These are phyloP conservation scores for Amniculicola lignicola DNA, from an alignment of 495 filamentous ascomycete genomes.

Conservation along the genomic window DNA sequence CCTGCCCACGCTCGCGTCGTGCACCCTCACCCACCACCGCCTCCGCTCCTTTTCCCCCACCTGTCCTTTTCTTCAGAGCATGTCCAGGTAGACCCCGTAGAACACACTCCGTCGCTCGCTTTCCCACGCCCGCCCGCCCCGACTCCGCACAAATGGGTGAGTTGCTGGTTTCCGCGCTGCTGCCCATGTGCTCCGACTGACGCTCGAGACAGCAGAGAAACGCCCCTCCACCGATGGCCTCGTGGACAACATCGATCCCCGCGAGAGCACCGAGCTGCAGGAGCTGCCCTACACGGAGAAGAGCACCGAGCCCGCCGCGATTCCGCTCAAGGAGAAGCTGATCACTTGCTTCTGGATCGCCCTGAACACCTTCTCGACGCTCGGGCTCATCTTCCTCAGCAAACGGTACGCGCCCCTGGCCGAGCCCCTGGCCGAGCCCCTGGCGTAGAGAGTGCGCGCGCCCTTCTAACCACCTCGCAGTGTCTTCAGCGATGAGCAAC, in stretches of 20 bases:
- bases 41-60: constrained; percentile 2
- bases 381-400: constrained; percentile 32
- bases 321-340: constrained; percentile 29
- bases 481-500: constrained; percentile 34
- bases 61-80: constrained; percentile 3
- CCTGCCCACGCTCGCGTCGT: too few species aligned
- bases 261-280: constrained; percentile 19
- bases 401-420: constrained; percentile 22
- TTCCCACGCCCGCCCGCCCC: neutral
- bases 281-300: constrained; percentile 30
- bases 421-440: neutral
- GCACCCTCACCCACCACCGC: constrained; percentile 2
- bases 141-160: constrained; percentile 5
- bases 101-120: constrained; percentile 13
- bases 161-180: neutral
- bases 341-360: constrained; percentile 32
- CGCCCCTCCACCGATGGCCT: constrained; percentile 29
- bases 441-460: neutral
- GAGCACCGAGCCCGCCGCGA: constrained; percentile 1
- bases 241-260: constrained; percentile 30
- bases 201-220: constrained; percentile 23
- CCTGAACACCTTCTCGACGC: constrained; percentile 31
- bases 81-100: neutral
- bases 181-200: constrained; percentile 4
- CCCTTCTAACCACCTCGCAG: constrained; percentile 21